Conservation (phyloP, 2,329 filamentous ascomycete genomes). For the Phialophora macrospora region DNA sequence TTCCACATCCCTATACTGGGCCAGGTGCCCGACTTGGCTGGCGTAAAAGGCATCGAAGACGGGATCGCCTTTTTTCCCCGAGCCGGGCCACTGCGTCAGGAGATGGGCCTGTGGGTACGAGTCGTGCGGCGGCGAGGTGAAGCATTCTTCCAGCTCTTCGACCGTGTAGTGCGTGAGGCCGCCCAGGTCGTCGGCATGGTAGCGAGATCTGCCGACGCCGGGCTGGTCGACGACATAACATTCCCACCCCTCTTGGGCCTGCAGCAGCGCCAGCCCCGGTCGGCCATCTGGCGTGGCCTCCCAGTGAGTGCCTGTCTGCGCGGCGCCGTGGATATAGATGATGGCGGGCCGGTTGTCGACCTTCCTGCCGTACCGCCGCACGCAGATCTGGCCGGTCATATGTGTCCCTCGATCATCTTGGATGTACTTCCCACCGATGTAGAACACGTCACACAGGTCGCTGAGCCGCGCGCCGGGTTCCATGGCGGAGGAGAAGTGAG, state of each 20-base stretch:
- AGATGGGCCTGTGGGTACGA: slow-evolving; percentile 15
- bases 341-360: slow-evolving; percentile 15
- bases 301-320: slow-evolving; percentile 45
- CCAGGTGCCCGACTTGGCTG: slow-evolving; percentile 30
- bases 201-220: slow-evolving; percentile 48
- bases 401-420: slow-evolving; percentile 27
- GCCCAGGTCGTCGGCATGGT: slow-evolving; percentile 17
- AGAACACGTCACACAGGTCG: slow-evolving; percentile 16
- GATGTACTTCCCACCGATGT: slow-evolving; percentile 18
- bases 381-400: slow-evolving; percentile 25
- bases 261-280: slow-evolving; percentile 47
- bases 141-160: slow-evolving; percentile 10
- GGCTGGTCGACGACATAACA: slow-evolving; percentile 49
- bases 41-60: slow-evolving; percentile 23
- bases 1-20: slow-evolving; percentile 36
- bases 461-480: neutral
- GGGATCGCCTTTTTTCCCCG: slow-evolving; percentile 15
- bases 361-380: slow-evolving; percentile 23
- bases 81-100: slow-evolving; percentile 50
- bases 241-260: slow-evolving; percentile 18
- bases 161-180: slow-evolving; percentile 16
- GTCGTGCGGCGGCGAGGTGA: slow-evolving; percentile 17
- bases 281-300: slow-evolving; percentile 56
- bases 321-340: slow-evolving; percentile 34
- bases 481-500: neutral